Base-by-base conservation (phyloP, 225 moss, liverwort and hornwort species). In the Bryum argenteum region DNA sequence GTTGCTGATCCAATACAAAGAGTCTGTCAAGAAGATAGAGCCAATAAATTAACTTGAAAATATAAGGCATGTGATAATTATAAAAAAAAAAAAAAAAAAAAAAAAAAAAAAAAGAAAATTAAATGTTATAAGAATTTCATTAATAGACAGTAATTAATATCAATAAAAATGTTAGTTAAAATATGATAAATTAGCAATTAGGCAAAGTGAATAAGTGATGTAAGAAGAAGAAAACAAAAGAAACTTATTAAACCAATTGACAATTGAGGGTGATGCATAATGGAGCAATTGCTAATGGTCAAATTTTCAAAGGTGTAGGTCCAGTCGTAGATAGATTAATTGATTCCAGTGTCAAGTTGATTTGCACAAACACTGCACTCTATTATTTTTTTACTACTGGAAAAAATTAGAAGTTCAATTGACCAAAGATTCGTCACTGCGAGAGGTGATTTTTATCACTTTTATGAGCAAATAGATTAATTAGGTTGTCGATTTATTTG, bases 191-290 rank as follows among this genome's bases (percentile, higher is more conserved):
- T 61, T 61, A 61, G 61, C 61, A 61, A 61, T 61, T 2, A 61
- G 61, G 5, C 61, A 61, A 61, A 61, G 40, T 61, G 61, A 61
- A 39, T 40, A 61, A 61, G 40, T 61, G 61, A 61, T 61, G 61
- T 39, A 61, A 3, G 5, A 2, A 61, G 19, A 41, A 61, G 61
- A 2, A 61, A 61, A 61, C 40, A 61, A 61, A 61, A 40, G 61
- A 61, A 61, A 39, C 41, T 3, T 2, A 61, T 61, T 61, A 61
- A 61, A 61, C 61, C 61, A 61, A 61, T 61, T 7, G 5, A 18
- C 61, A 61, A 61, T 61, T 61, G 5, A 61, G 61, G 61, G 61
- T 61, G 61, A 61, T 40, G 61, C 61, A 61, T n/a, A n/a, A n/a
- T n/a, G n/a, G n/a, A 11, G 61, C 4, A 3, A 39, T 18, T 40